Conservation (phyloP, 2,329 filamentous ascomycete genomes). For the Trichoderma gracile region DNA sequence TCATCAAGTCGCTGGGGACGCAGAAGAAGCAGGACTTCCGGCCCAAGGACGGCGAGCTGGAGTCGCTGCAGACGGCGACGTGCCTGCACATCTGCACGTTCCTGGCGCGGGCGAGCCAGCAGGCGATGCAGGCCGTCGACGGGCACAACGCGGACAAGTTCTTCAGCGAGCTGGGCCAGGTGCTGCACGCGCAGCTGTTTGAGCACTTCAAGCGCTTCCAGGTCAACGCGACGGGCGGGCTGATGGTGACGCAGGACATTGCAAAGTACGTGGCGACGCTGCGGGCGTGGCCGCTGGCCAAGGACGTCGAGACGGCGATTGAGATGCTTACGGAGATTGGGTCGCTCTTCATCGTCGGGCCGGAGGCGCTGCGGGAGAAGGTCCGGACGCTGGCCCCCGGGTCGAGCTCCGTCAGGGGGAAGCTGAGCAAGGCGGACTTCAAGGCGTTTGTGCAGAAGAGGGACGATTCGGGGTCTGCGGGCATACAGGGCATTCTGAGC, state of each 20-base stretch:
- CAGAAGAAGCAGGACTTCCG: conserved; percentile 91
- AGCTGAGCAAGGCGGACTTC: conserved; percentile 68
- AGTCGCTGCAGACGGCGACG: conserved; percentile 81
- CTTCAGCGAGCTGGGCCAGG: conserved; percentile 78
- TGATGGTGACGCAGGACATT: conserved; percentile 96
- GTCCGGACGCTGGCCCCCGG: conserved; percentile 58
- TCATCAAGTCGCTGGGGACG: conserved; percentile 66
- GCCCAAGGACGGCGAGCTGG: conserved; percentile 77
- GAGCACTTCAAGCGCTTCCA: conserved; percentile 94
- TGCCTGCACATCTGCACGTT: conserved; percentile 82
- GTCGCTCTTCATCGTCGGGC: conserved; percentile 90
- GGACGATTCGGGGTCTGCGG: conserved; percentile 78
- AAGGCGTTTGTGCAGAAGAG: conserved; percentile 81
- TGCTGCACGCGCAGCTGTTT: conserved; percentile 75
- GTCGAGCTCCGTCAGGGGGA: conserved; percentile 49
- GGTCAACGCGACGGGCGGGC: conserved; percentile 87
- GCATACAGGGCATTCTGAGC: conserved; percentile 79
- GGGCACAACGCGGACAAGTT: conserved; percentile 82
- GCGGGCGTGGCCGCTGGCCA: conserved; percentile 74
- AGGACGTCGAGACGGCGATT: conserved; percentile 67
- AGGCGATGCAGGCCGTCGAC: conserved; percentile 69
- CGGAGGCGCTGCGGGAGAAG: conserved; percentile 72
- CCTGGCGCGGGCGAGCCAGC: conserved; percentile 64
- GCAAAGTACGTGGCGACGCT: conserved; percentile 88
- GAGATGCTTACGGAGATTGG: conserved; percentile 92